Conservation (phyloP, 768 basidiomycete species). For the Cystofilobasidium bisporidii region DNA sequence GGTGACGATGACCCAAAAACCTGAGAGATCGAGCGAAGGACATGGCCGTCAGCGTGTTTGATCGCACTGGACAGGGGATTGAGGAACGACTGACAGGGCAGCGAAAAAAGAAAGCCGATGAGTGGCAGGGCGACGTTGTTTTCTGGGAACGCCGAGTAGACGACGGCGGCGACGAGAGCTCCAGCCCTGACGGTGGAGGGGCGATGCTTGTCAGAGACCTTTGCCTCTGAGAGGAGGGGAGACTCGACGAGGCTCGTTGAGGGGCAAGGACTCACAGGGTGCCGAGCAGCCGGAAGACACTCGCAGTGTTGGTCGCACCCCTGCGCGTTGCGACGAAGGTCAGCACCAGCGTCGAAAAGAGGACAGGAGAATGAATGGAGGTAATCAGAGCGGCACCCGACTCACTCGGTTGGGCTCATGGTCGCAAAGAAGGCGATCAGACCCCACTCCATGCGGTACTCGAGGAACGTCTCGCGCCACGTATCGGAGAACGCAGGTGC, state of each 20-base stretch:
- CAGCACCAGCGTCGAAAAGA: too few relatives aligned
- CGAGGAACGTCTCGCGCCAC: conserved; percentile 66
- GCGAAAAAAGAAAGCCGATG: conserved; percentile 72
- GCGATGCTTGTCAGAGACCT: not conserved
- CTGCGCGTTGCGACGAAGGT: conserved; percentile 10
- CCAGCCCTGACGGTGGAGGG: conserved; percentile 51
- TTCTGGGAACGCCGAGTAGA: conserved; percentile 67
- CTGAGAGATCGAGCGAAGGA: too few relatives aligned
- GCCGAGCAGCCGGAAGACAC: conserved; percentile 70
- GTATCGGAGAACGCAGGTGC: conserved; percentile 76
- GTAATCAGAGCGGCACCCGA: too few relatives aligned
- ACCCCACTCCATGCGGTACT: conserved; percentile 89
- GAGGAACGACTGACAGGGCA: too few relatives aligned
- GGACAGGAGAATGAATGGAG: too few relatives aligned
- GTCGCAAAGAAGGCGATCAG: conserved; percentile 54
- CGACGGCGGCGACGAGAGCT: conserved; percentile 60
- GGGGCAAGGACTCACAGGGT: conserved; percentile 54
- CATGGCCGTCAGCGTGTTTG: too few relatives aligned
- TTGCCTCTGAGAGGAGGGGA: too few relatives aligned
- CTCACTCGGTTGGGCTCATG: conserved; percentile 19
- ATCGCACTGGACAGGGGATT: too few relatives aligned
- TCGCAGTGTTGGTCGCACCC: conserved; percentile 71
- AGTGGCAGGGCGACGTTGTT: conserved; percentile 63
- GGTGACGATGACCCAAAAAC: conserved; percentile 77
- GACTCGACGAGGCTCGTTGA: not conserved